Conservation (phyloP, 441 rosid genomes). For the Eutrema salsugineum region DNA sequence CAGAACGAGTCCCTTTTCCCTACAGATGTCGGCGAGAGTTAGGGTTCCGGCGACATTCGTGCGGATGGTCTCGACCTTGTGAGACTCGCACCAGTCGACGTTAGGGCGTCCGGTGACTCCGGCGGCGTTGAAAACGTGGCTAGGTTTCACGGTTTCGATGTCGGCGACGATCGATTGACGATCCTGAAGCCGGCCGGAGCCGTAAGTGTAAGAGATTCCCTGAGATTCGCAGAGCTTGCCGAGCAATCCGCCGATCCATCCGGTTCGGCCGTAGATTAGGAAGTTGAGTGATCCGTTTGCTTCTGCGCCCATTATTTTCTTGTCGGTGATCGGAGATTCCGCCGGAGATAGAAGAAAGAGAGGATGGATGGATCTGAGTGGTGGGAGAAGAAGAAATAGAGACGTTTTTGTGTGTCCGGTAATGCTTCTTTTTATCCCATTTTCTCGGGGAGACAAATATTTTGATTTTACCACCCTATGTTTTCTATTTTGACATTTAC, state of each 20-base stretch:
- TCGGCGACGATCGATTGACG: constrained; percentile 65
- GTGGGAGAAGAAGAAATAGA: background rate
- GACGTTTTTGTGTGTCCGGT: constrained; percentile 11
- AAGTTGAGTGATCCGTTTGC: constrained; percentile 63
- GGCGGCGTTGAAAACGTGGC: constrained; percentile 90
- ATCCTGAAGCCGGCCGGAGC: constrained; percentile 89
- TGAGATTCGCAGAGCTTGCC: constrained; percentile 70
- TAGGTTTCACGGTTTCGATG: constrained; percentile 55
- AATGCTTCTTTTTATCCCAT: constrained; percentile 23
- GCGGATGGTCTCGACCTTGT: constrained; percentile 85
- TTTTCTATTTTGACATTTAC: background rate
- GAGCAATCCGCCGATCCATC: constrained; percentile 94
- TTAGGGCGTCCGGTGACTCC: constrained; percentile 94
- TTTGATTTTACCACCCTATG: background rate
- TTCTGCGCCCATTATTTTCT: constrained; percentile 48
- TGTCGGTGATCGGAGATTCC: constrained; percentile 16
- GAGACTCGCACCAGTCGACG: constrained; percentile 94
- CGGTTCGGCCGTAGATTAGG: constrained; percentile 86
- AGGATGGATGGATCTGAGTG: constrained; percentile 20
- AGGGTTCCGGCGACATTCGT: constrained; percentile 85
- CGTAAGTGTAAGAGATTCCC: constrained; percentile 61
- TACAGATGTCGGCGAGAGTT: constrained; percentile 82
- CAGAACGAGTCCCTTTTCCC: constrained; percentile 56
- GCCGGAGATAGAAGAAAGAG: background rate
- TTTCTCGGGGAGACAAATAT: background rate